Evolutionary conservation across 768 basidiomycete species (phyloP).

Genomic region (Cantharellus anzutake): DNA sequence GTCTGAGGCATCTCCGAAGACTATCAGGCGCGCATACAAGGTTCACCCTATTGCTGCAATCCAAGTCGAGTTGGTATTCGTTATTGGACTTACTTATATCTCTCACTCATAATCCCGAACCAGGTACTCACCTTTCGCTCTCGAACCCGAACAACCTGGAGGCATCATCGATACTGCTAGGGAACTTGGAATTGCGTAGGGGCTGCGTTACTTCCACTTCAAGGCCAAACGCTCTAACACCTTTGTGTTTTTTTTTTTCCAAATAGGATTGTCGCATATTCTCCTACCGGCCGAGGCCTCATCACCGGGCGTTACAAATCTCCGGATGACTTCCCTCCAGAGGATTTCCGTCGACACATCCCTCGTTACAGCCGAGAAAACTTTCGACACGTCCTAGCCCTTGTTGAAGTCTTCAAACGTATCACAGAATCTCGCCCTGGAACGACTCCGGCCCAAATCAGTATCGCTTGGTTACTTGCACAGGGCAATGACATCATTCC

Average conservation of each 20-base stretch:
- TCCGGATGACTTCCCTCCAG: constrained; percentile 1
- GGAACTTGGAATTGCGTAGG: constrained; percentile 21
- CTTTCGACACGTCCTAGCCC: constrained; percentile 10
- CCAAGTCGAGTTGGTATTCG: constrained; percentile 9
- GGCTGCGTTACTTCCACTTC: background rate
- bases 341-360: constrained; percentile 4
- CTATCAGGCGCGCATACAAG: constrained; percentile 9
- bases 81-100: background rate
- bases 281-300: constrained; percentile 34
- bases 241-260: background rate
- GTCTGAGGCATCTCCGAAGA: constrained; percentile 21
- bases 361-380: constrained; percentile 6
- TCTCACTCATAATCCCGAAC: background rate
- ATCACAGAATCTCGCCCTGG: constrained; percentile 8
- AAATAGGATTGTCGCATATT: constrained; percentile 26
- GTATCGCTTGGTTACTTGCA: constrained; percentile 13
- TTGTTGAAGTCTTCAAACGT: constrained; percentile 7
- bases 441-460: constrained; percentile 11
- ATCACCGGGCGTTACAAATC: constrained; percentile 23
- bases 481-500: constrained; percentile 11
- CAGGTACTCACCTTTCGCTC: constrained; percentile 9
- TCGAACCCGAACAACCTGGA: constrained; percentile 5
- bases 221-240: background rate
- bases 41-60: constrained; percentile 9
- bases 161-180: constrained; percentile 11